A percentile compares a stretch with the other conserved stretches of the same genome.
These are phyloP conservation scores for Exophiala bonariae DNA, from an alignment of 2,329 filamentous ascomycete species.

Conservation along the genomic window DNA sequence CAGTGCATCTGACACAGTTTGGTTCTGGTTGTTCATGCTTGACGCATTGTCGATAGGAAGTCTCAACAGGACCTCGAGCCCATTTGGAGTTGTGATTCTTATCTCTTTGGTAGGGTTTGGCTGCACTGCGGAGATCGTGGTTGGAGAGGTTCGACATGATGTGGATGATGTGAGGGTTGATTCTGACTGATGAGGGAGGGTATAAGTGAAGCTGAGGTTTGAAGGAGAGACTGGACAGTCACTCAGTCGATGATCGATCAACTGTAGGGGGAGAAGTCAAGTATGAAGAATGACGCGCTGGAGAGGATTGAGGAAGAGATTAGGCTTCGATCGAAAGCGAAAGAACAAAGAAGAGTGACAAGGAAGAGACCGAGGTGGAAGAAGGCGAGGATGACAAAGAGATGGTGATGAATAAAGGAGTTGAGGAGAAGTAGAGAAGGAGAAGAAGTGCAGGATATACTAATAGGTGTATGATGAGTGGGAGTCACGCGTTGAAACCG, in stretches of 20 bases:
- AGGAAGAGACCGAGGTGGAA: neutral
- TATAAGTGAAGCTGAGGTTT: conserved; percentile 1
- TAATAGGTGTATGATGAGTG: no score
- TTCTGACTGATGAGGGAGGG: conserved; percentile 19
- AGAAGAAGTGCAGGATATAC: neutral
- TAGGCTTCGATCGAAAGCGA: conserved; percentile 4
- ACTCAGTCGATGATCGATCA: conserved; percentile 1
- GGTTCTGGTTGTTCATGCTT: conserved; percentile 16
- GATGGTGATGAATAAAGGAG: neutral
- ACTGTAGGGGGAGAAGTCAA: neutral
- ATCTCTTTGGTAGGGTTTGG: conserved; percentile 48
- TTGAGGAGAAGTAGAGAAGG: neutral
- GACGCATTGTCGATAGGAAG: conserved; percentile 11
- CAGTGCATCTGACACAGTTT: conserved; percentile 26
- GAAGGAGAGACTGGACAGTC: neutral
- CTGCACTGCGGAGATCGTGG: conserved; percentile 55
- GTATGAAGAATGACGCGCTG: conserved; percentile 14
- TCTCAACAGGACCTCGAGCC: conserved; percentile 34
- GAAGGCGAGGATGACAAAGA: conserved; percentile 5
- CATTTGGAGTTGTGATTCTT: conserved; percentile 43
- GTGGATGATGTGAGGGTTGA: conserved; percentile 6
- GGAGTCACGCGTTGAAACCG: conserved; percentile 5
- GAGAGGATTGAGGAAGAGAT: neutral
- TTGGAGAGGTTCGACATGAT: conserved; percentile 41
- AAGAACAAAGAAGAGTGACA: conserved; percentile 18